Evolutionary conservation across 2,329 filamentous ascomycete genomes (phyloP).

Genomic region (Cladosporium sp.): DNA sequence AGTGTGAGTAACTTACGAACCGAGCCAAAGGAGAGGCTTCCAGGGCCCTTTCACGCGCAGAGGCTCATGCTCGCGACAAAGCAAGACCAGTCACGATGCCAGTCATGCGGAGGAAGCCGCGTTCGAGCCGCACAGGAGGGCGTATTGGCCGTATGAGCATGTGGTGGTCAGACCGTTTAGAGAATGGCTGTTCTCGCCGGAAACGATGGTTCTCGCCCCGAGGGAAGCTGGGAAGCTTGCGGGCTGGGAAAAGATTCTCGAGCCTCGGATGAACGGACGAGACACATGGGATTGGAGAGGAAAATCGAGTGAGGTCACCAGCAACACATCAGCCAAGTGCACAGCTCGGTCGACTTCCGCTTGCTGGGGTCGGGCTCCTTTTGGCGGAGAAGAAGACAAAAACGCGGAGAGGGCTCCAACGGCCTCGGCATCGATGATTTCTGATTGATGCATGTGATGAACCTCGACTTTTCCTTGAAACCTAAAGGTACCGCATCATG

Average conservation of each 20-base stretch:
- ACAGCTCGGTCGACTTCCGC: conserved; percentile 7
- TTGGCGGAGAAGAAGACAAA: background rate
- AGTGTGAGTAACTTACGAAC: no score
- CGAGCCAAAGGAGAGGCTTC: background rate
- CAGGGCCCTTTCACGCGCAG: background rate
- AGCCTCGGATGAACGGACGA: conserved; percentile 24
- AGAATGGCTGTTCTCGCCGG: no score
- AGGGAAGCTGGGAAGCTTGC: background rate
- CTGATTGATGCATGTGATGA: conserved; percentile 4
- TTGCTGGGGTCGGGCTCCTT: background rate
- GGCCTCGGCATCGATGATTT: background rate
- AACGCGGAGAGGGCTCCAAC: background rate
- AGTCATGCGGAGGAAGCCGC: conserved; percentile 11
- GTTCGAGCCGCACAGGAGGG: conserved; percentile 7
- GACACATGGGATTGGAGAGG: conserved; percentile 8
- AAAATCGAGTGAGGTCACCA: conserved; percentile 4
- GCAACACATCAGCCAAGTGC: background rate
- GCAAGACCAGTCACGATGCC: background rate
- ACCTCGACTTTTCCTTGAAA: no score
- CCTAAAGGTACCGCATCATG: no score
- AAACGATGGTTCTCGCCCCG: conserved; percentile 2
- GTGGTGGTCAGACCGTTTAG: no score
- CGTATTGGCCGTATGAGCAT: no score
- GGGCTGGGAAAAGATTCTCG: background rate
- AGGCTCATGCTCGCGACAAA: background rate